Evolutionary conservation across 768 basidiomycete species (phyloP), one percentile per base, ranked within the genome.

Genomic region (Pleurotus tuber-regium): DNA sequence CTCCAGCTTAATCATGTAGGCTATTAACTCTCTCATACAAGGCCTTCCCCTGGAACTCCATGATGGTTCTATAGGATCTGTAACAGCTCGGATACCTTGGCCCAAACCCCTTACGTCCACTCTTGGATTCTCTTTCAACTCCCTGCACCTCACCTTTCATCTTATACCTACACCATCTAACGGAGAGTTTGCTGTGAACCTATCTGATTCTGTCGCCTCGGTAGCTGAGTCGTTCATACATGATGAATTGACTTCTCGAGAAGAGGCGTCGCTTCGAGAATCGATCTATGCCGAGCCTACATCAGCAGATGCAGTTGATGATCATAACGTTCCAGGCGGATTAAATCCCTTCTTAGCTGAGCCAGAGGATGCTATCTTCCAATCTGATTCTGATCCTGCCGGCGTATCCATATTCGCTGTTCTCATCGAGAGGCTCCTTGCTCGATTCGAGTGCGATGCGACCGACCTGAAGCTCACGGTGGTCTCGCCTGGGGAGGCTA

Each of bases 211-310:
- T 19, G 85, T 92, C n/a, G 78, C 79, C 23, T 86, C 85, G n/a
- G 81, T 87, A 11, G 90, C 93, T 1, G 86, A 92, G 58, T 83
- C 86, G 3, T 98, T 98, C 68, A 73, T 96, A 21, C 87, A 94
- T 41, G 78, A 90, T 56, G 91, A 94, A 61, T 72, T 97, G 43
- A 77, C 83, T 19, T 72, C 79, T 5, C 73, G 74, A 55, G 92
- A 96, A 62, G 89, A 85, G 59, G 82, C 79, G 5, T 72, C 79
- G 26, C 74, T 95, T 18, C 79, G 83, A 59, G 76, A 84, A 53
- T 91, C 91, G 1, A 46, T 56, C 46, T 58, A 54, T 50, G 43
- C 54, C 26, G 21, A 30, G 21, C 36, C 18, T 11, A 26, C n/a
- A 14, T n/a, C 31, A 18, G 16, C n/a, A 35, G 51, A 52, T 29